Conservation (phyloP, 352 stramenopile species). For the Pythium dissotocum region DNA sequence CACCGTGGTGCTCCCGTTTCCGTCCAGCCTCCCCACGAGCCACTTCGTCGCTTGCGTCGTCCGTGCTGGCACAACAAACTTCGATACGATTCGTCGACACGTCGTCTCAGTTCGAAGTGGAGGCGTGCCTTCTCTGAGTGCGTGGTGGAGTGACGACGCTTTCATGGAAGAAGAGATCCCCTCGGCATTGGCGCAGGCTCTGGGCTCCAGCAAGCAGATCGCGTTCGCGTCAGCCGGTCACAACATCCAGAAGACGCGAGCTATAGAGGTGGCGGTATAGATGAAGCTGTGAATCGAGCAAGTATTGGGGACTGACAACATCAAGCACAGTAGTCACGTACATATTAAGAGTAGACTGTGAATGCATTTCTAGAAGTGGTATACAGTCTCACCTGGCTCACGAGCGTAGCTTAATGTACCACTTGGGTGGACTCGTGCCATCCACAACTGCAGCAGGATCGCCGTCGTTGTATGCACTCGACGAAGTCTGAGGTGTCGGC, state of each 20-base stretch:
- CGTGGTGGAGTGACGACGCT: constrained; percentile 59
- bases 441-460: constrained; percentile 2
- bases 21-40: constrained; percentile 37
- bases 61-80: constrained; percentile 52
- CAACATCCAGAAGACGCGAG: constrained; percentile 81
- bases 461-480: background rate
- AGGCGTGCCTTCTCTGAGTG: constrained; percentile 48
- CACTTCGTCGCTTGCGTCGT: constrained; percentile 64
- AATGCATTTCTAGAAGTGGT: background rate
- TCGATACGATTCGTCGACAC: constrained; percentile 35
- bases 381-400: background rate
- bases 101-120: constrained; percentile 25
- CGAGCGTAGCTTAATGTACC: constrained; percentile 66
- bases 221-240: constrained; percentile 55
- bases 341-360: background rate
- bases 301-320: background rate
- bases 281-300: constrained; percentile 44
- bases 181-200: constrained; percentile 35
- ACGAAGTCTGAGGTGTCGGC: constrained; percentile 26
- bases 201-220: constrained; percentile 39
- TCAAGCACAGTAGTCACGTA: background rate
- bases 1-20: constrained; percentile 50
- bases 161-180: constrained; percentile 65
- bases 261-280: constrained; percentile 36
- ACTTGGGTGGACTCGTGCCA: constrained; percentile 37